Percentiles rank a stretch among this genome's conserved stretches.
phyloP scores from a whole-genome alignment of 257 asterid species.

The Euphrasia confusa region DNA sequence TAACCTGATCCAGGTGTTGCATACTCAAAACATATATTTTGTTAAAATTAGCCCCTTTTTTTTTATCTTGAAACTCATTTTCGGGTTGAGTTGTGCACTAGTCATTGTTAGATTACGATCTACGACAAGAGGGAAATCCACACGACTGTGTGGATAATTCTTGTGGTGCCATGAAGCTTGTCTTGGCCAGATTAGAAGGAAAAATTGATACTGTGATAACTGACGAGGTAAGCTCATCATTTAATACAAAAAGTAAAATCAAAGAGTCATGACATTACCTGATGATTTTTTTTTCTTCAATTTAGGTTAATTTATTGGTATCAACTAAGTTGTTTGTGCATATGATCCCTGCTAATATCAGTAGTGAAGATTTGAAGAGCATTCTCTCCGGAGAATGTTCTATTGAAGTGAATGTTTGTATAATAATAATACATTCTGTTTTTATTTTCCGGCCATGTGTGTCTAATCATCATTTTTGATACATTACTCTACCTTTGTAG shows the following conservation, averaged over 20 bases:
- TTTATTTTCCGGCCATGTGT: not conserved
- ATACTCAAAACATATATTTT: constrained; percentile 53
- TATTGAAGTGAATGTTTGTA: constrained; percentile 42
- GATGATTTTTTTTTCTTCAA: constrained; percentile 13
- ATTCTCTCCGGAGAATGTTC: constrained; percentile 68
- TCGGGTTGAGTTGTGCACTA: constrained; percentile 25
- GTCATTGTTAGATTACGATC: constrained; percentile 70
- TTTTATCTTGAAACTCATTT: too few relatives aligned
- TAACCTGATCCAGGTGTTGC: constrained; percentile 51
- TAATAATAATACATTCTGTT: too few relatives aligned
- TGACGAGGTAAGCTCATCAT: constrained; percentile 45
- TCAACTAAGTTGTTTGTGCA: constrained; percentile 61
- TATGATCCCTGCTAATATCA: constrained; percentile 56
- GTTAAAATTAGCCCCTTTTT: too few relatives aligned
- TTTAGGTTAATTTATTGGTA: constrained; percentile 51
- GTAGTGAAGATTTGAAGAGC: constrained; percentile 49
- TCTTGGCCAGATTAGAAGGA: constrained; percentile 13
- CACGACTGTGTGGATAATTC: constrained; percentile 93
- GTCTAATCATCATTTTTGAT: not conserved
- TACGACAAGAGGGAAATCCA: constrained; percentile 48
- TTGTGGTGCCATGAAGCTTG: constrained; percentile 86
- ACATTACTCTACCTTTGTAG: constrained; percentile 43
- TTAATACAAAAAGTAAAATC: too few relatives aligned
- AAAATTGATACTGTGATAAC: constrained; percentile 42
- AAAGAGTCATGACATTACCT: not conserved